These are phyloP conservation scores for Wilhelminamyces savonicus DNA, from an alignment of 805 yeast genomes.

Conservation along the genomic window DNA sequence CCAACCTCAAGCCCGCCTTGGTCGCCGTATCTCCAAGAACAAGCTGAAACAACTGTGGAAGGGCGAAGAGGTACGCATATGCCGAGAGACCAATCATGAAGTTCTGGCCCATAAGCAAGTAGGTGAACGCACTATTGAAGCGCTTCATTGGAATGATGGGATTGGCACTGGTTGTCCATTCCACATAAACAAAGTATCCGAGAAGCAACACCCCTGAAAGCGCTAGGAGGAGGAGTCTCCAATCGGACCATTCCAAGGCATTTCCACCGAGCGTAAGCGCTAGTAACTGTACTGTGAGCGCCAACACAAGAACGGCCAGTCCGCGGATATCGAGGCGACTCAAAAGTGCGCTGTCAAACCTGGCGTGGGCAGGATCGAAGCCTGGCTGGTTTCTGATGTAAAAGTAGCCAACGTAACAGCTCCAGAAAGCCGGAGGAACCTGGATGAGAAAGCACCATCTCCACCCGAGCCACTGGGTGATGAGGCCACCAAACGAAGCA, in stretches of 20 bases:
- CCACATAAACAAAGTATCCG: constrained; percentile 11
- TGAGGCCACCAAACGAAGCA: constrained; percentile 56
- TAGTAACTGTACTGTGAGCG: constrained; percentile 23
- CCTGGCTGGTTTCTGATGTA: constrained; percentile 23
- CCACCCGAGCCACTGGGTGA: constrained; percentile 58
- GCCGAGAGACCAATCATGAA: constrained; percentile 32
- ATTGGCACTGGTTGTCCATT: constrained; percentile 14
- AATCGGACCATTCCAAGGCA: constrained; percentile 11
- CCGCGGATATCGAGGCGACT: constrained; percentile 29
- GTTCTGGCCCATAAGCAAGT: constrained; percentile 20
- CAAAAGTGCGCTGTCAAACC: constrained; percentile 3
- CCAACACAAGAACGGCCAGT: constrained; percentile 22
- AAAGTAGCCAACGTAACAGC: constrained; percentile 25
- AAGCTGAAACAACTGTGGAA: constrained; percentile 38
- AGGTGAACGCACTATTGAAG: constrained; percentile 15
- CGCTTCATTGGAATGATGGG: constrained; percentile 29
- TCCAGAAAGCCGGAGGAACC: constrained; percentile 43
- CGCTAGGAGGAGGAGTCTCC: constrained; percentile 7
- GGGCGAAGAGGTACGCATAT: constrained; percentile 34
- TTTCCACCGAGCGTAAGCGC: constrained; percentile 19
- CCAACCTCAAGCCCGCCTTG: constrained; percentile 34
- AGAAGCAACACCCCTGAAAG: constrained; percentile 6
- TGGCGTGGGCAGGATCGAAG: constrained; percentile 4
- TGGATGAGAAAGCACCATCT: constrained; percentile 52
- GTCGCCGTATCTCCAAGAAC: constrained; percentile 35